Evolutionary conservation across 2,329 filamentous ascomycete species (phyloP).

Genomic region (Penicillium vulpinum): DNA sequence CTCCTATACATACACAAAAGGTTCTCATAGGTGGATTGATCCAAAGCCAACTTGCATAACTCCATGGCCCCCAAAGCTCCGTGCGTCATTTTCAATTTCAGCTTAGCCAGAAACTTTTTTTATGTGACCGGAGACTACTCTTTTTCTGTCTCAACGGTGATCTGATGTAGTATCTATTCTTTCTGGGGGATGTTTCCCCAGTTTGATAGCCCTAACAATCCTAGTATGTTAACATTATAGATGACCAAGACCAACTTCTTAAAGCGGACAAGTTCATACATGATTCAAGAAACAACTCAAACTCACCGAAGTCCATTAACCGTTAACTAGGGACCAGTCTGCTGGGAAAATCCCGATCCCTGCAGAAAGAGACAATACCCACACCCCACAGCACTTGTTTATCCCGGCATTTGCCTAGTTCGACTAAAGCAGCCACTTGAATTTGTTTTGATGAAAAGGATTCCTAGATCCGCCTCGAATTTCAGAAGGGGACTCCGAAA

Average conservation of each 20-base stretch:
- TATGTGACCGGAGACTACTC: neutral
- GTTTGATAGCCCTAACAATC: neutral
- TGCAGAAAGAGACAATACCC: slow-evolving; percentile 5
- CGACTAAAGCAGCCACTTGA: neutral
- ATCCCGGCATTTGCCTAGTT: neutral
- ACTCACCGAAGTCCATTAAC: neutral
- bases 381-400: neutral
- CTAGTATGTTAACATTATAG: neutral
- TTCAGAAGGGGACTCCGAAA: neutral
- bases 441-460: neutral
- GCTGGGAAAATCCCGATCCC: neutral
- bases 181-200: neutral
- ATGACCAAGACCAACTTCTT: neutral
- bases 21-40: neutral
- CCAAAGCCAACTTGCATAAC: neutral
- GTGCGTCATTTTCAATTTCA: slow-evolving; percentile 8
- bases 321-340: neutral
- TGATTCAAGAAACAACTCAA: neutral
- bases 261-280: neutral
- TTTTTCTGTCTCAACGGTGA: neutral
- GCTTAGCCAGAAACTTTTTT: neutral
- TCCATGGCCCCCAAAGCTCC: slow-evolving; percentile 10
- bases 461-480: neutral
- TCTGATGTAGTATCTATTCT: neutral
- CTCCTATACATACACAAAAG: too few species aligned